phyloP scores from a whole-genome alignment of 257 asterid genomes.

The Solanum virginianum region DNA sequence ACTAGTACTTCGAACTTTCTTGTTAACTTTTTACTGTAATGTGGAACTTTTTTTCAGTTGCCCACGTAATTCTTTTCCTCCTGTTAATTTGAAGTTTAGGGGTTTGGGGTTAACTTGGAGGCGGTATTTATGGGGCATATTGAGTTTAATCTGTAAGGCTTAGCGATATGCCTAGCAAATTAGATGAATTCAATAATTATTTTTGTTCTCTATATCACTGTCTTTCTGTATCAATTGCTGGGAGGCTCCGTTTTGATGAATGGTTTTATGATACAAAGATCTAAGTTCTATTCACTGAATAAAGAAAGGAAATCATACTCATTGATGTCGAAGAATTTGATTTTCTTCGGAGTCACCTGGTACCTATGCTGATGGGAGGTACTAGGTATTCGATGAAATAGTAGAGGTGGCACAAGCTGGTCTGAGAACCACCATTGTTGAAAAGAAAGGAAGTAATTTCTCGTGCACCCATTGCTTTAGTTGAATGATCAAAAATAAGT shows the following conservation, averaged over 20 bases:
- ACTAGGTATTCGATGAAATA: neutral
- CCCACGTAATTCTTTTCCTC: neutral
- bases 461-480: neutral
- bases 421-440: neutral
- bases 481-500: neutral
- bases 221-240: neutral
- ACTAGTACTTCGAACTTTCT: neutral
- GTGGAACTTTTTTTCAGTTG: neutral
- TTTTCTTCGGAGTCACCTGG: neutral
- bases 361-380: neutral
- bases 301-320: neutral
- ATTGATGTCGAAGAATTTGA: neutral
- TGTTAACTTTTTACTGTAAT: neutral
- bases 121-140: neutral
- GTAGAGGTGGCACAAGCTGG: neutral
- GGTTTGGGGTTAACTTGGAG: neutral
- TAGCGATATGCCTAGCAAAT: neutral
- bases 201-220: neutral
- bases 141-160: neutral
- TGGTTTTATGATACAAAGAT: neutral
- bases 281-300: neutral
- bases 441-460: neutral
- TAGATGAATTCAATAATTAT: neutral
- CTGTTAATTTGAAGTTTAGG: neutral
- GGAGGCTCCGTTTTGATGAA: neutral